Evolutionary conservation across 2,329 filamentous ascomycete species (phyloP), one percentile per base, ranked within the genome.

Genomic region (Coniosporium uncinatum): DNA sequence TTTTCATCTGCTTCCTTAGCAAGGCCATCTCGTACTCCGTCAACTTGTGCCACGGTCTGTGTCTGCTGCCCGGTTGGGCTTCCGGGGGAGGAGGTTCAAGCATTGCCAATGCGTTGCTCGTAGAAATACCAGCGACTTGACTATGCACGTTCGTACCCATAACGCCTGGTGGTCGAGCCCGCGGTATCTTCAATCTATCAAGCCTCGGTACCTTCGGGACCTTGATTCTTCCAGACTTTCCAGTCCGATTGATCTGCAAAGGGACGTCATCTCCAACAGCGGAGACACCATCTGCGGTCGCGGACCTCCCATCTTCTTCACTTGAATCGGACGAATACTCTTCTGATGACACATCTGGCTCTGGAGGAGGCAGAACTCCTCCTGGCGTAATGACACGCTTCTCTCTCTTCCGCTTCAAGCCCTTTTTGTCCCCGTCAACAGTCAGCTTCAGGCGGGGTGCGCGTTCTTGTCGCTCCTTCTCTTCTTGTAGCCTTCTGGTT

Each of bases 1-100:
- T 93, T 75, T 93, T 93, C 87, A 93, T 93, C 16, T 84, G 76
- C 64, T 93, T 93, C 45, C 87, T 73, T 5, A 93, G 70, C 47
- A 80, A 78, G 4, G 78, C 79, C 78, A 83, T 80, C 52, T 83
- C 79, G 64, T 74, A 83, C 49, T 82, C 79, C 3, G 79, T 83
- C 46, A 83, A 61, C 43, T 78, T 76, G 51, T 78, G 66, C 79
- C 79, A 83, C 2, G 79, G 79, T 45, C 73, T 63, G 61, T 75
- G 75, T 52, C 74, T 73, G 58, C 77, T 81, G 36, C 79, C 79
- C 19, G 74, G 67, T 41, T 66, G 65, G 5, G 79, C 78, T 55
- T 81, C 75, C 17, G 71, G 61, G 14, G 79, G 79, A 8, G 79
- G 79, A 14, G 77, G 75, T 14, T 73, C 71, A 17, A 81, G 63